Percentiles rank a stretch among this genome's conserved stretches.
These are phyloP conservation scores for Starmerella ratchasimensis DNA, from an alignment of 805 yeast species.

Conservation along the genomic window DNA sequence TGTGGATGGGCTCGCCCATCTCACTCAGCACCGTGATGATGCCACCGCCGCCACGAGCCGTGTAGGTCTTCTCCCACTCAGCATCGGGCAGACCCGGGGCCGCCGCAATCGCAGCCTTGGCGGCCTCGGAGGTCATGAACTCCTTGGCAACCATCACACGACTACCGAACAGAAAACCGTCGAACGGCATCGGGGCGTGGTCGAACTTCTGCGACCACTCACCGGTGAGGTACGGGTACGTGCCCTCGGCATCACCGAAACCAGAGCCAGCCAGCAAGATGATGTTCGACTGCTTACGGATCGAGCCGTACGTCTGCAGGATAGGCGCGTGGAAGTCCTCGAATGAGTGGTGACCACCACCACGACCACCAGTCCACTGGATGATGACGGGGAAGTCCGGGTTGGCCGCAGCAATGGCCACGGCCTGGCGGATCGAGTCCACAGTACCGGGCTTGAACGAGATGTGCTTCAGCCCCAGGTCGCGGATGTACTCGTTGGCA, in stretches of 20 bases:
- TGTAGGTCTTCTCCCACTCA: slow-evolving; percentile 89
- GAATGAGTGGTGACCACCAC: slow-evolving; percentile 99
- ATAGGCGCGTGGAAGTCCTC: slow-evolving; percentile 99
- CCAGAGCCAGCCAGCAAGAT: slow-evolving; percentile 95
- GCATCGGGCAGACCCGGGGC: slow-evolving; percentile 82
- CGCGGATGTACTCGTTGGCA: slow-evolving; percentile 88
- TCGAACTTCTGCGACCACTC: slow-evolving; percentile 78
- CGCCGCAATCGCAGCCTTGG: slow-evolving; percentile 79
- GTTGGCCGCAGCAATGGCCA: slow-evolving; percentile 86
- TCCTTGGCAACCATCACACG: slow-evolving; percentile 97
- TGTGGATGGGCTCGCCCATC: slow-evolving; percentile 99
- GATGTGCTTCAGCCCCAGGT: slow-evolving; percentile 81
- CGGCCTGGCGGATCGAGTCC: slow-evolving; percentile 76
- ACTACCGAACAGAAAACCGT: slow-evolving; percentile 91
- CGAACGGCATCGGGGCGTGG: slow-evolving; percentile 98
- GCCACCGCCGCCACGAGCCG: slow-evolving; percentile 86
- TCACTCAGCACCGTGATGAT: slow-evolving; percentile 90
- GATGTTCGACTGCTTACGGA: slow-evolving; percentile 83
- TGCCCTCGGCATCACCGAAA: slow-evolving; percentile 91
- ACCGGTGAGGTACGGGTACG: slow-evolving; percentile 96
- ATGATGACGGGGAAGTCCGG: slow-evolving; percentile 92
- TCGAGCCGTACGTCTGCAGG: slow-evolving; percentile 85
- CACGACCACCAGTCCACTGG: slow-evolving; percentile 99
- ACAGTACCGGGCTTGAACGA: slow-evolving; percentile 97
- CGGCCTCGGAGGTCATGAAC: slow-evolving; percentile 85